Conservation (phyloP, 2,329 filamentous ascomycete species). For the Alternaria consortialis region DNA sequence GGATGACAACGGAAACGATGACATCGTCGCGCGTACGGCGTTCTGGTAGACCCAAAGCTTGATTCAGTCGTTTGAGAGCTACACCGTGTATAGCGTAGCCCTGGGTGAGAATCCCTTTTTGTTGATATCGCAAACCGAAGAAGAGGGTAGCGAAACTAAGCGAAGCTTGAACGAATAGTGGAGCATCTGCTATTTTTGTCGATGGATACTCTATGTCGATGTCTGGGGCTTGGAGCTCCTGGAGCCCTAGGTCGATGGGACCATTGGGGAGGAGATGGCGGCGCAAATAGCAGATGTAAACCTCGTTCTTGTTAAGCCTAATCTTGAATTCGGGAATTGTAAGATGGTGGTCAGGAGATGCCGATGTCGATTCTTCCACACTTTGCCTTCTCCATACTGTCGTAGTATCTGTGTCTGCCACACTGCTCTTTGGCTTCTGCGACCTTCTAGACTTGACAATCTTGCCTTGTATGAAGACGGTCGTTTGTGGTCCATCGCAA, state of each 20-base stretch:
- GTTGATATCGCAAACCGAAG: conserved; percentile 36
- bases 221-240: conserved; percentile 27
- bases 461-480: conserved; percentile 36
- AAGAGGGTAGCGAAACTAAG: conserved; percentile 38
- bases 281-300: conserved; percentile 37
- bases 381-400: conserved; percentile 4
- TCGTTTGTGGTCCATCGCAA: conserved; percentile 38
- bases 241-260: conserved; percentile 32
- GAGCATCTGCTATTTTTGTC: neutral
- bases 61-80: conserved; percentile 37
- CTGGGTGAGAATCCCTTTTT: conserved; percentile 22
- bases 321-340: conserved; percentile 1
- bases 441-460: conserved; percentile 39
- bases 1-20: conserved; percentile 33
- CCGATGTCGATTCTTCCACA: neutral
- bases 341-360: neutral
- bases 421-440: conserved; percentile 1
- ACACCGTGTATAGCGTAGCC: conserved; percentile 36
- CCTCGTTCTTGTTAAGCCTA: conserved; percentile 27
- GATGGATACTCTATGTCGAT: conserved; percentile 4
- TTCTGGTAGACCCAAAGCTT: conserved; percentile 29
- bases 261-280: conserved; percentile 31
- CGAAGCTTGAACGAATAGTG: conserved; percentile 30
- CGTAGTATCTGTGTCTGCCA: neutral
- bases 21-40: conserved; percentile 37